Percentiles rank a stretch among this genome's conserved stretches.
Conservation (phyloP, 2,329 filamentous ascomycete genomes). For the Tolypocladium ovalisporum region DNA sequence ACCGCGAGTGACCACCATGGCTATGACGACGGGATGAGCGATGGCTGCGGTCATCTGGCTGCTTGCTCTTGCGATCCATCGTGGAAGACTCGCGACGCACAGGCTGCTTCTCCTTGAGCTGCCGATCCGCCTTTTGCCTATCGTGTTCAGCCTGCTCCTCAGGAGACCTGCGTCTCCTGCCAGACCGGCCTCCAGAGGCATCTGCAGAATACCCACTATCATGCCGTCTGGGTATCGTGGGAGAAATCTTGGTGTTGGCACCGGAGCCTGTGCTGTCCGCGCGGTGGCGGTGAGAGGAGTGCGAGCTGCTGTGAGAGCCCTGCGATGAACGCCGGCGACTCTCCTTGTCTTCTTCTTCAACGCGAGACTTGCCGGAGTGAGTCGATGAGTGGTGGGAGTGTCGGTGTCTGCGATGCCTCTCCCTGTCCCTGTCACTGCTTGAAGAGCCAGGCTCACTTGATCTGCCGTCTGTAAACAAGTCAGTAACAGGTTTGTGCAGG, state of each 20-base stretch:
- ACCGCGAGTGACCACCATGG: constrained; percentile 21
- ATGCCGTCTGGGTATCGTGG: constrained; percentile 29
- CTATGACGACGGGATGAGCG: constrained; percentile 31
- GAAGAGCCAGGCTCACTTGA: constrained; percentile 24
- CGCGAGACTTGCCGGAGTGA: constrained; percentile 18
- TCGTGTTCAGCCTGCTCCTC: constrained; percentile 42
- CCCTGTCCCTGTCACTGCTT: constrained; percentile 25
- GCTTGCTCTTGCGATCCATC: constrained; percentile 18
- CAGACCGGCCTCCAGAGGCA: constrained; percentile 22
- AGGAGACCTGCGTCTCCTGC: constrained; percentile 26
- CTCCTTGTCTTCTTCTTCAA: constrained; percentile 20
- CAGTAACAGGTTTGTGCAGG: constrained; percentile 38
- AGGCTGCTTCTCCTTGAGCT: constrained; percentile 13
- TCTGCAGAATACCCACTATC: constrained; percentile 36
- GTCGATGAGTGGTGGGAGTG: constrained; percentile 25
- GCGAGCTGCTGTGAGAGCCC: constrained; percentile 9
- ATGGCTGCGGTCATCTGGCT: constrained; percentile 19
- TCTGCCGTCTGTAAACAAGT: constrained; percentile 44
- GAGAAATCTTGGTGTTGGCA: constrained; percentile 18
- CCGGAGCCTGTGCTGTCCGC: constrained; percentile 25
- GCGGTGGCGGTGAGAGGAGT: constrained; percentile 23
- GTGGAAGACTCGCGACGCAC: constrained; percentile 13
- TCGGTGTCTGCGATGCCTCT: constrained; percentile 30
- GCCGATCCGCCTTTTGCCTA: constrained; percentile 35
- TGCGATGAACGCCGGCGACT: constrained; percentile 15